phyloP scores from a whole-genome alignment of 1,139 yeast genomes.

The Pichia sorboxylosa region DNA sequence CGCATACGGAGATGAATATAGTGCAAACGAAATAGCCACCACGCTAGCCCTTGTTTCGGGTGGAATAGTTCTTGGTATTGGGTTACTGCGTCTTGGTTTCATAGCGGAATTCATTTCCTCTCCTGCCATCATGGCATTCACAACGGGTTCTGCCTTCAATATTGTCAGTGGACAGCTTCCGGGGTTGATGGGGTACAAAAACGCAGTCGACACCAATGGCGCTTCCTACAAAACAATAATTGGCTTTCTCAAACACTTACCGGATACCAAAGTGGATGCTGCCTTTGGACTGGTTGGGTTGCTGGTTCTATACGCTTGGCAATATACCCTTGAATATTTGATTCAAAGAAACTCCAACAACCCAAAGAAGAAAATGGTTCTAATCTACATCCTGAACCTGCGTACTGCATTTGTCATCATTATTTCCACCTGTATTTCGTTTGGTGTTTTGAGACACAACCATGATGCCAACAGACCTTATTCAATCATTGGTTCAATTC shows the following conservation, averaged over 20 bases:
- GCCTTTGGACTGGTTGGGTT: constrained; percentile 79
- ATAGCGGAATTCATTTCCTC: constrained; percentile 78
- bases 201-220: constrained; percentile 56
- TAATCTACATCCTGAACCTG: constrained; percentile 54
- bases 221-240: constrained; percentile 63
- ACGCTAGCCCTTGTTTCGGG: constrained; percentile 75
- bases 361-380: constrained; percentile 35
- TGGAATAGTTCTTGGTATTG: constrained; percentile 70
- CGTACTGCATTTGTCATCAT: constrained; percentile 76
- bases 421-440: constrained; percentile 64
- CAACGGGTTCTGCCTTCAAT: constrained; percentile 86
- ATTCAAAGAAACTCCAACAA: constrained; percentile 62
- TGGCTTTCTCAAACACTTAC: constrained; percentile 60
- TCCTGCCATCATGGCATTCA: constrained; percentile 91
- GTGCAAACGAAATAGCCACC: constrained; percentile 67
- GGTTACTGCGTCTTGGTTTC: constrained; percentile 76
- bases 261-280: constrained; percentile 61
- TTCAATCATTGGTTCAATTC: constrained; percentile 62
- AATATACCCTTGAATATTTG: constrained; percentile 42
- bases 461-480: constrained; percentile 32
- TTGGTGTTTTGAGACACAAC: constrained; percentile 26
- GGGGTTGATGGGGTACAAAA: constrained; percentile 65
- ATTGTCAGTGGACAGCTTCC: constrained; percentile 83
- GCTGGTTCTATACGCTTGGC: constrained; percentile 58
- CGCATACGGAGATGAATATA: constrained; percentile 26